Conservation (phyloP, 352 stramenopile genomes). For the Pythium scleroteichum region DNA sequence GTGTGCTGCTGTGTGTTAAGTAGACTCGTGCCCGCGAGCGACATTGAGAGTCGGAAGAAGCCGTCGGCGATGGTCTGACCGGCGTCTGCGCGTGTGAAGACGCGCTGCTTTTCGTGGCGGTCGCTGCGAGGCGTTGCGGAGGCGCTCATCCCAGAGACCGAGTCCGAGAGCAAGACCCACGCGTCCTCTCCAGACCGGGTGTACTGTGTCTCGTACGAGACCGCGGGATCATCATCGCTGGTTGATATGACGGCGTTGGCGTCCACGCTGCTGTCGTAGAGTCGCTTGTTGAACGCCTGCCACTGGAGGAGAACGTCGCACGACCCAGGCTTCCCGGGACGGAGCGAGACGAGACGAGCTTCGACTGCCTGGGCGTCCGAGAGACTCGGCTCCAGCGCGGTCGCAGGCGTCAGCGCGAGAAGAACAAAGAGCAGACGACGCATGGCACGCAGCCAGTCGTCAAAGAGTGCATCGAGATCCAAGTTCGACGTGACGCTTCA, state of each 20-base stretch:
- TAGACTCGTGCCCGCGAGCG: conserved; percentile 37
- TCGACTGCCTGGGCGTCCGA: neutral
- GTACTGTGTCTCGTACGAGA: conserved; percentile 61
- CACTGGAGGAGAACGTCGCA: conserved; percentile 43
- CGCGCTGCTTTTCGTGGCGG: conserved; percentile 45
- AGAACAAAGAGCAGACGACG: too few relatives aligned
- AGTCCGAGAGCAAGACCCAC: conserved; percentile 38
- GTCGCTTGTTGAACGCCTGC: conserved; percentile 40
- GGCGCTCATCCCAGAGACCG: conserved; percentile 34
- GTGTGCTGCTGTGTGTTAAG: conserved; percentile 42
- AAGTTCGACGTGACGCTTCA: too few relatives aligned
- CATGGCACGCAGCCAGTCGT: too few relatives aligned
- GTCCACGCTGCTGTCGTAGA: conserved; percentile 8
- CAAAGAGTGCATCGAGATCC: too few relatives aligned
- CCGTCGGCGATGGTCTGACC: conserved; percentile 49
- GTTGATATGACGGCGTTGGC: conserved; percentile 18
- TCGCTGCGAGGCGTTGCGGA: conserved; percentile 21
- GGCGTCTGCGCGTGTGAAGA: conserved; percentile 52
- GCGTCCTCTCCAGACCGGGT: conserved; percentile 39
- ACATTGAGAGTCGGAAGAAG: conserved; percentile 54
- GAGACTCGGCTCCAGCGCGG: neutral
- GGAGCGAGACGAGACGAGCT: conserved; percentile 8
- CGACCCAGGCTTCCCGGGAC: conserved; percentile 42
- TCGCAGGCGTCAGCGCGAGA: too few relatives aligned
- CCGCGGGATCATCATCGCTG: conserved; percentile 27